Evolutionary conservation across 257 asterid genomes (phyloP), one percentile per base, ranked within the genome.

Genomic region (Thymus mandschuricus): DNA sequence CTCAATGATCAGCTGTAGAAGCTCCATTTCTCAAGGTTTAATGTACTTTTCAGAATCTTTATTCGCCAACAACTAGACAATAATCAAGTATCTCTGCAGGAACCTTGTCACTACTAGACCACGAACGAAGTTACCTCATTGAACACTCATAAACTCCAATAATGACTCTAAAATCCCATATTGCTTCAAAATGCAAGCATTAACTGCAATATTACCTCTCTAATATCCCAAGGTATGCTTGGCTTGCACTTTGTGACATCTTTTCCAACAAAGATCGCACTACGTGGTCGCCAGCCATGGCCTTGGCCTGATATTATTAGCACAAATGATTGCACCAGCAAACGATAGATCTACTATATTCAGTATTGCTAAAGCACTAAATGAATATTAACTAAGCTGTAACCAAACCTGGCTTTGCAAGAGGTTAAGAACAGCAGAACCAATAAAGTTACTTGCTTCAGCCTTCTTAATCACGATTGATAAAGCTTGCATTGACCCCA

Each of bases 221-320:
- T 65, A 94, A 78, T 78, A 95, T 92, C 80, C 89, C 86, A 77
- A 92, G 96, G 73, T 95, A 95, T 29, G 99, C 96, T 80, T 87
- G 90, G 85, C 85, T 95, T 77, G 99, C 96, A 73, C 88, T 84
- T 41, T 89, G 92, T 43, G 90, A 86, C 97, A 92, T 91, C 87
- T 86, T 91, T 77, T 95, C 99, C 83, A 92, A 83, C 83, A 95
- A 81, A 34, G 96, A 95, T 81, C 98, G 87, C 78, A 91, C 96
- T 62, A 89, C 88, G 64, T 89, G 98, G 78, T 95, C 97, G 72
- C 99, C 99, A 55, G 96, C 96, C 99, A 91, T 88, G 80, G 95
- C 99, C 84, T 89, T 92, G 69, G 97, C 96, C 98, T 92, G 85
- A 68, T 81, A 50, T 77, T 59, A 69, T 67, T 58, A 58, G 60